Base-by-base conservation (phyloP, 1,284 basidiomycete species). In the Pyrrhoderma noxium region DNA sequence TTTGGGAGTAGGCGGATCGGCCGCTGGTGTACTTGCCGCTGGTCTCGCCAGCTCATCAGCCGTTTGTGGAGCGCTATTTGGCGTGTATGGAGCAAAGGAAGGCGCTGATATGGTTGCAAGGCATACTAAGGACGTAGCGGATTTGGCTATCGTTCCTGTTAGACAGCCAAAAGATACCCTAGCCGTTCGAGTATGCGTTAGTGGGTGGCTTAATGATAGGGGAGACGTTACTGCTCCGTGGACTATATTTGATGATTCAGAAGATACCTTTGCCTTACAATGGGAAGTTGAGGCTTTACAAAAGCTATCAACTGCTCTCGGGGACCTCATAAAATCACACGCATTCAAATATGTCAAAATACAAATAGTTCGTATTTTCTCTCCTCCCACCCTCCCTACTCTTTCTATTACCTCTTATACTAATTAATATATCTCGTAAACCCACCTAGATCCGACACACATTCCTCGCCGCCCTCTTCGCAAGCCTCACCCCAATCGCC, bases 261-360 rank as follows among this genome's bases (percentile, higher is more conserved):
- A 70, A 8, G 77, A 80, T 55, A 79, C 77, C 0, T 77, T 72
- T 59, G 77, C 78, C 3, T 61, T 82, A 49, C 76, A 75, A 66
- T 80, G 78, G 78, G 79, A 81, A 68, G 74, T 79, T 1, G 67
- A 79, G 52, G 77, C 76, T 4, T 59, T 80, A 46, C 59, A 72
- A 58, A 67, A 70, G 8, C 67, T 82, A 1, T 76, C 79, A 1
- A 64, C 67, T 48, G 76, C 78, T 0, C 64, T 82, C 9, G 61
- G 58, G 19, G 66, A 67, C 11, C 64, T 80, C 25, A 57, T 80
- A 41, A 74, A 71, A 58, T 66, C 71, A 0, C 67, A 78, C 53
- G 71, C 73, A 0, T 73, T 79, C 69, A 68, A 72, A 51, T 77
- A 73, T 58, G 64, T 79, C 47, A 69, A 71, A 57, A 68, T 62